A percentile compares a stretch with the other conserved stretches of the same genome.
Evolutionary conservation across 2,329 filamentous ascomycete genomes (phyloP).

Genomic region (Hypomyces rosellus): DNA sequence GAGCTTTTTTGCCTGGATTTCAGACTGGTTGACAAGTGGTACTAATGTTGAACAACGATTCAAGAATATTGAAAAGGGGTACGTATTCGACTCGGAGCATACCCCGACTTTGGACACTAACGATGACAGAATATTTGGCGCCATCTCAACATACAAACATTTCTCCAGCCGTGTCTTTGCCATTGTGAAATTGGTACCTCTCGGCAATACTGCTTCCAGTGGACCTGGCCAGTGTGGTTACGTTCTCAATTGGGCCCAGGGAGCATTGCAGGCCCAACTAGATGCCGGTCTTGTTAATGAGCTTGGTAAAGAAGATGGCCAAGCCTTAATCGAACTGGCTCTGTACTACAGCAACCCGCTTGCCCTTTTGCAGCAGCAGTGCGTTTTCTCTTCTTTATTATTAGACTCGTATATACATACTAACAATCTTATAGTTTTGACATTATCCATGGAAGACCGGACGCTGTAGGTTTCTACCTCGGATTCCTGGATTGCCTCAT

Average conservation of each 20-base stretch:
- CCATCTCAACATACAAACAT: slow-evolving; percentile 5
- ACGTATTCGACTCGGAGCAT: background rate
- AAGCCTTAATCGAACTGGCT: slow-evolving; percentile 11
- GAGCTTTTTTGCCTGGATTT: slow-evolving; percentile 12
- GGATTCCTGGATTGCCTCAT: slow-evolving; percentile 9
- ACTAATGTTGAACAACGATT: slow-evolving; percentile 1
- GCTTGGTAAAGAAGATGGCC: slow-evolving; percentile 9
- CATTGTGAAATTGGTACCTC: slow-evolving; percentile 8
- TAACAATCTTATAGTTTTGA: slow-evolving; percentile 9
- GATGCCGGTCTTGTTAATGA: background rate
- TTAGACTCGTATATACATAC: background rate
- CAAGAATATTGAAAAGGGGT: slow-evolving; percentile 2
- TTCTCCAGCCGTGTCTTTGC: slow-evolving; percentile 6
- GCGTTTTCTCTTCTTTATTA: background rate
- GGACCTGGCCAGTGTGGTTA: background rate
- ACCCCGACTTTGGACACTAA: slow-evolving; percentile 3
- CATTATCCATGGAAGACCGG: slow-evolving; percentile 1
- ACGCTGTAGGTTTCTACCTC: slow-evolving; percentile 7
- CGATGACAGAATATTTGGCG: slow-evolving; percentile 4
- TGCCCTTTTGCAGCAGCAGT: slow-evolving; percentile 10
- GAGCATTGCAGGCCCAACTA: slow-evolving; percentile 1
- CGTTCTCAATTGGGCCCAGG: slow-evolving; percentile 12
- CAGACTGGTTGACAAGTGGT: slow-evolving; percentile 5
- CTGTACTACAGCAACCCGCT: slow-evolving; percentile 13
- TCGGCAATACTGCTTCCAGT: background rate